Evolutionary conservation across 2,329 filamentous ascomycete species (phyloP).

Genomic region (Epichloe coenophiala): DNA sequence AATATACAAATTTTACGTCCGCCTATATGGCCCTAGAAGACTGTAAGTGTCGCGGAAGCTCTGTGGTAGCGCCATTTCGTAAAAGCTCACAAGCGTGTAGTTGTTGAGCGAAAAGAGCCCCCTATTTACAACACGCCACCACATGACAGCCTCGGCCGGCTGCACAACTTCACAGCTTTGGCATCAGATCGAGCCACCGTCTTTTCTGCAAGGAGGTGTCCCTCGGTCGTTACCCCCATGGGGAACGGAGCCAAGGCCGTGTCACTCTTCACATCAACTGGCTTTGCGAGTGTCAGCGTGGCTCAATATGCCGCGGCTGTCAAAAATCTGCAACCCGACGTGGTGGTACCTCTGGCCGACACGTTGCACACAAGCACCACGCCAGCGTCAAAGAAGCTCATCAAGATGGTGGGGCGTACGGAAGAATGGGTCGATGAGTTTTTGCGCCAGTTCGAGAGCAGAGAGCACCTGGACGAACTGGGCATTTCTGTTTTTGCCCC

Average conservation of each 20-base stretch:
- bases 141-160: slow-evolving; percentile 30
- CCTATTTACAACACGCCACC: slow-evolving; percentile 32
- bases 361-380: slow-evolving; percentile 34
- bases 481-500: slow-evolving; percentile 44
- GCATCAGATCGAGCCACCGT: slow-evolving; percentile 53
- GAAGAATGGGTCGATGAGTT: slow-evolving; percentile 68
- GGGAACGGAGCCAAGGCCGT: slow-evolving; percentile 59
- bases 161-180: slow-evolving; percentile 67
- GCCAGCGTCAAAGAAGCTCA: slow-evolving; percentile 57
- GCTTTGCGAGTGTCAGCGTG: slow-evolving; percentile 59
- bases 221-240: slow-evolving; percentile 57
- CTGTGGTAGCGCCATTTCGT: too few species aligned
- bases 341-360: slow-evolving; percentile 68
- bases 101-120: slow-evolving; percentile 42
- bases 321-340: slow-evolving; percentile 59
- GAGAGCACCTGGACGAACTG: slow-evolving; percentile 13
- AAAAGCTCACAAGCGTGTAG: slow-evolving; percentile 19
- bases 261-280: slow-evolving; percentile 73
- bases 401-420: slow-evolving; percentile 77
- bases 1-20: slow-evolving; percentile 50
- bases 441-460: slow-evolving; percentile 25
- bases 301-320: slow-evolving; percentile 56
- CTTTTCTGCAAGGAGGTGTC: slow-evolving; percentile 63
- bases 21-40: slow-evolving; percentile 82
- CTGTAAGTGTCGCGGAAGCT: slow-evolving; percentile 44